phyloP scores from a whole-genome alignment of 495 filamentous ascomycete genomes.

The Penicillium chermesinum region DNA sequence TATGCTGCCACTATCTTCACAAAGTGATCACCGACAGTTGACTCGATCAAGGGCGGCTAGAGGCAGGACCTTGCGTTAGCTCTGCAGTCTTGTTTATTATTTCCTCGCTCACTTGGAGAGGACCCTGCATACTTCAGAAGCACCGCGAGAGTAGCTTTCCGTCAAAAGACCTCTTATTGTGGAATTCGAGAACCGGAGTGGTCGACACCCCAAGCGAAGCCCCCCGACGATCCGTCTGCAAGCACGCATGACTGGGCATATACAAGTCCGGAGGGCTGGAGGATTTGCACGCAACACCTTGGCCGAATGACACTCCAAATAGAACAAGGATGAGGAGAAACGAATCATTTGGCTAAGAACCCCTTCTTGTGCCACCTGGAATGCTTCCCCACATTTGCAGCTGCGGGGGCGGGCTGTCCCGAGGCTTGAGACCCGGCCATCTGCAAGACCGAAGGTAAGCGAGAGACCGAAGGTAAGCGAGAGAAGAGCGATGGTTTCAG shows the following conservation, averaged over 20 bases:
- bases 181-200: background rate
- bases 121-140: conserved; percentile 29
- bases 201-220: conserved; percentile 2
- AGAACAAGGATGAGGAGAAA: too few relatives aligned
- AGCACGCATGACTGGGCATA: conserved; percentile 12
- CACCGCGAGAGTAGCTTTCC: conserved; percentile 42
- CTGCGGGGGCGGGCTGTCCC: conserved; percentile 12
- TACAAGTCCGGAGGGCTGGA: background rate
- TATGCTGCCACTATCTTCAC: conserved; percentile 58
- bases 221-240: conserved; percentile 6
- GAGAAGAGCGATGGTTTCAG: too few relatives aligned
- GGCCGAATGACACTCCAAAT: too few relatives aligned
- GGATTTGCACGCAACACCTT: background rate
- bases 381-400: conserved; percentile 16
- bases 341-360: too few relatives aligned
- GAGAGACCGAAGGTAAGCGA: too few relatives aligned
- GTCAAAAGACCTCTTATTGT: conserved; percentile 35
- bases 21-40: conserved; percentile 82
- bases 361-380: too few relatives aligned
- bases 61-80: background rate
- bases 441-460: too few relatives aligned
- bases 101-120: conserved; percentile 1
- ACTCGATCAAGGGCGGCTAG: conserved; percentile 66
- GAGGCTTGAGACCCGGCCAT: too few relatives aligned
- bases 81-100: background rate